Conservation (phyloP, 768 basidiomycete species). For the Punctularia strigosozonata region DNA sequence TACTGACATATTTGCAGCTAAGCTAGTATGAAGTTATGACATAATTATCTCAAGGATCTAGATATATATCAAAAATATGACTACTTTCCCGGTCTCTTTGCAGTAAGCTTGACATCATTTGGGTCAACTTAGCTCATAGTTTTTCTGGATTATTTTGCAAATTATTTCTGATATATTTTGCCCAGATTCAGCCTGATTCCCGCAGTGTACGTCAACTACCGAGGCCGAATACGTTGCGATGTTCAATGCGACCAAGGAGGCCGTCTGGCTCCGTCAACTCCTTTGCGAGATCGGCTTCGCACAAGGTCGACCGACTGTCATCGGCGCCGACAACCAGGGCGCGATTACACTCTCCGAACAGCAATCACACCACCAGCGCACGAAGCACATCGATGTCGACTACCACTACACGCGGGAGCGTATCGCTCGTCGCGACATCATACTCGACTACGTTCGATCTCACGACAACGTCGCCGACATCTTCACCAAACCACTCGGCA, state of each 20-base stretch:
- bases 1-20: no score
- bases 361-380: slow-evolving; percentile 15
- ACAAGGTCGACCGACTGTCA: background rate
- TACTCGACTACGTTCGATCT: slow-evolving; percentile 5
- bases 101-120: no score
- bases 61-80: no score
- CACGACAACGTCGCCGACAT: slow-evolving; percentile 18
- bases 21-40: no score
- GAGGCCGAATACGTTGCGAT: slow-evolving; percentile 30
- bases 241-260: slow-evolving; percentile 20
- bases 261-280: slow-evolving; percentile 21
- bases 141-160: no score
- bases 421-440: slow-evolving; percentile 8
- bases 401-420: slow-evolving; percentile 19
- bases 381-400: slow-evolving; percentile 26
- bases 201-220: no score
- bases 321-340: slow-evolving; percentile 20
- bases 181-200: no score
- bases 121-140: no score
- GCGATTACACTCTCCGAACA: slow-evolving; percentile 15
- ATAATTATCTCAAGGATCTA: no score
- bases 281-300: slow-evolving; percentile 8
- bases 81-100: no score
- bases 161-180: no score
- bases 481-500: slow-evolving; percentile 17